Evolutionary conservation across 768 basidiomycete species (phyloP).

Genomic region (Dentipellis fragilis): DNA sequence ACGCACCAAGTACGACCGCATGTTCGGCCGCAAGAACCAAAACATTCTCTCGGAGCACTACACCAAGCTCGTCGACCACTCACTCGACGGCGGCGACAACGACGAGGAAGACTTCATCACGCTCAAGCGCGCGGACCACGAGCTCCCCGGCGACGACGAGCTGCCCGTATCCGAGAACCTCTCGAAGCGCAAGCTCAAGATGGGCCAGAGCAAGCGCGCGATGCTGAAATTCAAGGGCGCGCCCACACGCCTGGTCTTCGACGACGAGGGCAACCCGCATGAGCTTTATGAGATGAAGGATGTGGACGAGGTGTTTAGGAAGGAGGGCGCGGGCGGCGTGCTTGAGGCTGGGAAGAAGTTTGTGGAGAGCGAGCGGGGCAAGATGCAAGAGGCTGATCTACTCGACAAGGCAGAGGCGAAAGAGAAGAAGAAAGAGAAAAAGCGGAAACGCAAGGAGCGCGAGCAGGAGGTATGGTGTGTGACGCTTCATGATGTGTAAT

Average conservation of each 20-base stretch:
- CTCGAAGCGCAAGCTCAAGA: conserved; percentile 83
- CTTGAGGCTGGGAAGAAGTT: conserved; percentile 60
- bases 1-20: conserved; percentile 92
- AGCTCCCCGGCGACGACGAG: conserved; percentile 29
- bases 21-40: conserved; percentile 96
- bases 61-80: conserved; percentile 73
- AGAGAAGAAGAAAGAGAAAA: conserved; percentile 87
- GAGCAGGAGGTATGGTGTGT: conserved; percentile 28
- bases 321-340: conserved; percentile 42
- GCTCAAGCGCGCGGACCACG: conserved; percentile 86
- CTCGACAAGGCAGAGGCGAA: conserved; percentile 74
- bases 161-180: conserved; percentile 36
- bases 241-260: conserved; percentile 76
- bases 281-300: conserved; percentile 78
- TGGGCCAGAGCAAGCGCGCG: conserved; percentile 64
- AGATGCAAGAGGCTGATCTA: conserved; percentile 61
- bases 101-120: conserved; percentile 84
- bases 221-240: conserved; percentile 49
- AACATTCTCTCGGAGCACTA: conserved; percentile 87
- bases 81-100: conserved; percentile 29
- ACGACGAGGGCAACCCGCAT: conserved; percentile 76
- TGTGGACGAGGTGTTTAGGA: conserved; percentile 56
- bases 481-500: background rate
- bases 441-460: conserved; percentile 80
- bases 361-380: conserved; percentile 61